phyloP scores from a whole-genome alignment of 2,329 filamentous ascomycete species.

The Anthostomella pinea region DNA sequence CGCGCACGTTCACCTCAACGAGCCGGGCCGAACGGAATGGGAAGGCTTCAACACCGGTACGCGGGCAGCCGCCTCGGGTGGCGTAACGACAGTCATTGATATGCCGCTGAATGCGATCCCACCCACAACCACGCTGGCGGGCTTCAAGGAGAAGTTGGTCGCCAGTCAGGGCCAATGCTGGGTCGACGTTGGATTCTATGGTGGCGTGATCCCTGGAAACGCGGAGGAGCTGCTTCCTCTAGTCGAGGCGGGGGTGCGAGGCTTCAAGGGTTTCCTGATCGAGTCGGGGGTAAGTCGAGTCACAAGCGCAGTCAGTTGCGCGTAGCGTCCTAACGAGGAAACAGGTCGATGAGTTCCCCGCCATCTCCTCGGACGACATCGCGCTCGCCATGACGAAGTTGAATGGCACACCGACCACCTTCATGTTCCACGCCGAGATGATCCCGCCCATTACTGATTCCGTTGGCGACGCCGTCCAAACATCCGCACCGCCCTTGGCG shows the following conservation, averaged over 20 bases:
- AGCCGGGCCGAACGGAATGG: slow-evolving; percentile 96
- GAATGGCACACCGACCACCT: slow-evolving; percentile 76
- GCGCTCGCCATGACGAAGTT: slow-evolving; percentile 76
- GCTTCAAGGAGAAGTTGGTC: slow-evolving; percentile 78
- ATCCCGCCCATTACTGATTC: slow-evolving; percentile 81
- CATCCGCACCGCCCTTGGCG: slow-evolving; percentile 64
- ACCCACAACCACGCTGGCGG: slow-evolving; percentile 84
- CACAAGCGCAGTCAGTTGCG: slow-evolving; percentile 3
- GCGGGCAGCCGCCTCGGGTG: slow-evolving; percentile 87
- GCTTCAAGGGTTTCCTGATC: slow-evolving; percentile 97
- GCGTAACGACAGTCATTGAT: slow-evolving; percentile 94
- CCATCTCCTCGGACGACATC: slow-evolving; percentile 78
- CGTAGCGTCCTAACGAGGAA: slow-evolving; percentile 17
- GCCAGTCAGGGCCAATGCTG: slow-evolving; percentile 88
- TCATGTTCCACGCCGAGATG: slow-evolving; percentile 99
- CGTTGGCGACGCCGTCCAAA: slow-evolving; percentile 73
- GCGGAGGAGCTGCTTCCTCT: slow-evolving; percentile 73
- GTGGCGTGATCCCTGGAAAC: slow-evolving; percentile 91
- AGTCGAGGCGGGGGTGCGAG: slow-evolving; percentile 81
- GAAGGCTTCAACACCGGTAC: slow-evolving; percentile 97
- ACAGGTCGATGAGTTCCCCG: slow-evolving; percentile 92
- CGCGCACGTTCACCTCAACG: slow-evolving; percentile 95
- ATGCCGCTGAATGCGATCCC: slow-evolving; percentile 98
- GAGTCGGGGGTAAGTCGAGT: slow-evolving; percentile 77
- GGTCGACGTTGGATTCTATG: slow-evolving; percentile 99